Evolutionary conservation across 768 basidiomycete genomes (phyloP).

Genomic region (Paxillus rubicundulus): DNA sequence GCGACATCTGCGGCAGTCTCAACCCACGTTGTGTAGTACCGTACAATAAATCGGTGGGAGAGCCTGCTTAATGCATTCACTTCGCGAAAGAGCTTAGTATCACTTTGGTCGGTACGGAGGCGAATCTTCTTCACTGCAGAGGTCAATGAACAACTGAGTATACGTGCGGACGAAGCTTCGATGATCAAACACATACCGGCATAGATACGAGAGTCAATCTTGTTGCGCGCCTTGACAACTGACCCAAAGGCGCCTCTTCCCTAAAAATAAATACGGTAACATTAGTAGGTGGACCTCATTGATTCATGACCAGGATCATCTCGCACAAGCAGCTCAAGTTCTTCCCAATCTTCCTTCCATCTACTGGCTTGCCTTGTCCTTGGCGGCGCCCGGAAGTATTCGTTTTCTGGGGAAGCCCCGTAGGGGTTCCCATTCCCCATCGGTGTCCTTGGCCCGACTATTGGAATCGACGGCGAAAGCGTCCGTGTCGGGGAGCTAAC

Average conservation of each 20-base stretch:
- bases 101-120: slow-evolving; percentile 72
- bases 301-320: not conserved
- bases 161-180: not conserved
- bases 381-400: slow-evolving; percentile 48
- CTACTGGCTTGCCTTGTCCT: slow-evolving; percentile 60
- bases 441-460: slow-evolving; percentile 44
- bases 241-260: slow-evolving; percentile 90
- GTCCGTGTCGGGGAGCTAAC: slow-evolving; percentile 22
- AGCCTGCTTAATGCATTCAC: slow-evolving; percentile 86
- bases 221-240: slow-evolving; percentile 92
- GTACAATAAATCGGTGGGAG: slow-evolving; percentile 86
- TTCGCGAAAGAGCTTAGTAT: slow-evolving; percentile 86
- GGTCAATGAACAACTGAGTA: not conserved
- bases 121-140: slow-evolving; percentile 82
- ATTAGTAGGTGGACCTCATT: not conserved
- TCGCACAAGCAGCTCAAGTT: slow-evolving; percentile 75
- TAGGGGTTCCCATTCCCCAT: slow-evolving; percentile 36
- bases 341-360: slow-evolving; percentile 95
- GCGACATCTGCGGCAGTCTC: slow-evolving; percentile 60
- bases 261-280: slow-evolving; percentile 33
- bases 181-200: slow-evolving; percentile 48
- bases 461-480: slow-evolving; percentile 16
- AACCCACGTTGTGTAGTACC: slow-evolving; percentile 92
- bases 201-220: slow-evolving; percentile 81
- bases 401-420: slow-evolving; percentile 61